Evolutionary conservation across 2,329 filamentous ascomycete species (phyloP).

Genomic region (Fusarium nodosum): DNA sequence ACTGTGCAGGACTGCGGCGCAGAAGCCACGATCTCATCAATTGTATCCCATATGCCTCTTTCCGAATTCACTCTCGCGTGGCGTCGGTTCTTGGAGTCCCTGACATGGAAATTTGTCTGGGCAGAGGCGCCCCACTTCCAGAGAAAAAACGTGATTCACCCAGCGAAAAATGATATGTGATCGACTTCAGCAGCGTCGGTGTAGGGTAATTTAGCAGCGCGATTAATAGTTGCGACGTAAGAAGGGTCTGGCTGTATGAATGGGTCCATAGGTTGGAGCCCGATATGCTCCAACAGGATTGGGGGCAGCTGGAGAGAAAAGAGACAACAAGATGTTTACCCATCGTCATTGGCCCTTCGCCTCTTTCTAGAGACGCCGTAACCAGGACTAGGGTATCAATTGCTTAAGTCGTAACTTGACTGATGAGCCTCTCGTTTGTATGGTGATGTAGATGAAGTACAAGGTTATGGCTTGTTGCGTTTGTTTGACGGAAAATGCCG

Average conservation of each 20-base stretch:
- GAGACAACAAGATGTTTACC: slow-evolving; percentile 34
- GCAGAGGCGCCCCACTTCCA: slow-evolving; percentile 17
- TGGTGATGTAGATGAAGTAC: slow-evolving; percentile 15
- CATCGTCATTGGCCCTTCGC: slow-evolving; percentile 22
- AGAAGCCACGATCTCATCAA: slow-evolving; percentile 39
- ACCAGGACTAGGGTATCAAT: slow-evolving; percentile 18
- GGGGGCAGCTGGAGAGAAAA: slow-evolving; percentile 31
- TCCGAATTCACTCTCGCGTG: slow-evolving; percentile 4
- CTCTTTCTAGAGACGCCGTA: slow-evolving; percentile 17
- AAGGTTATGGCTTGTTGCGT: slow-evolving; percentile 11
- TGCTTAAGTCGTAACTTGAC: slow-evolving; percentile 22
- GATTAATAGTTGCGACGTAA: slow-evolving; percentile 19
- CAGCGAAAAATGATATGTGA: slow-evolving; percentile 39
- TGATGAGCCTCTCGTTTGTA: slow-evolving; percentile 6
- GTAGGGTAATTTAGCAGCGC: slow-evolving; percentile 26
- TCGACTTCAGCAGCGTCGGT: slow-evolving; percentile 15
- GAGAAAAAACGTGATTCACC: slow-evolving; percentile 11
- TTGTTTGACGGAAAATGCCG: slow-evolving; percentile 21
- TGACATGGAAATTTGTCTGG: slow-evolving; percentile 8
- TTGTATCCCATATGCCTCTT: slow-evolving; percentile 18
- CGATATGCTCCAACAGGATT: slow-evolving; percentile 11
- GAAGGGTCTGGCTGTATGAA: slow-evolving; percentile 8
- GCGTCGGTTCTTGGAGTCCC: slow-evolving; percentile 13
- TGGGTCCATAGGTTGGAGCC: slow-evolving; percentile 29
- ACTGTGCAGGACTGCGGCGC: slow-evolving; percentile 20